These are phyloP conservation scores for Capsicum baccatum DNA, from an alignment of 257 asterid species.

Conservation along the genomic window DNA sequence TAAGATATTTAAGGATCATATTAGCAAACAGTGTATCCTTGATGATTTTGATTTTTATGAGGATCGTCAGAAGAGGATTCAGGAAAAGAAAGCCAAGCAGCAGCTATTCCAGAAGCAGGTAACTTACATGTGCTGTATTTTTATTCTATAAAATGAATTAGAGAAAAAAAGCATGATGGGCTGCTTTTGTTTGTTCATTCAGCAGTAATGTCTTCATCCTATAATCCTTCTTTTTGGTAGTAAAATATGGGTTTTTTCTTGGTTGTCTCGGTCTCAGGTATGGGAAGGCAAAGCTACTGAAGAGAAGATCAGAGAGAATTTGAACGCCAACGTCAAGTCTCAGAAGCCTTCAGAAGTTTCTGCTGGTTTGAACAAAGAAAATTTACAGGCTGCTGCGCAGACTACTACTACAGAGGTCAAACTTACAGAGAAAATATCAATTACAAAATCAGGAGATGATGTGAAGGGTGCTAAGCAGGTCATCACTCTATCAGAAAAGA, in stretches of 20 bases:
- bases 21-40: slow-evolving; percentile 61
- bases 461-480: slow-evolving; percentile 32
- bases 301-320: slow-evolving; percentile 42
- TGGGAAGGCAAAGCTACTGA: slow-evolving; percentile 41
- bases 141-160: background rate
- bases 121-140: slow-evolving; percentile 3
- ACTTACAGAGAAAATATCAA: background rate
- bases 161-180: background rate
- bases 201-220: background rate
- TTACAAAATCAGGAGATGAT: slow-evolving; percentile 35
- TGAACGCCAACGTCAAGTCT: slow-evolving; percentile 38
- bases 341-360: slow-evolving; percentile 39
- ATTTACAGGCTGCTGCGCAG: slow-evolving; percentile 23
- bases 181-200: background rate
- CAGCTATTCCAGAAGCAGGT: slow-evolving; percentile 59
- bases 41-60: slow-evolving; percentile 80
- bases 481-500: slow-evolving; percentile 44
- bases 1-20: slow-evolving; percentile 64
- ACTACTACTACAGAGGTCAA: slow-evolving; percentile 34
- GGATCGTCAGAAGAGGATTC: slow-evolving; percentile 71
- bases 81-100: slow-evolving; percentile 63
- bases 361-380: slow-evolving; percentile 32
- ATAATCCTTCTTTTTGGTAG: background rate
- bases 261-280: slow-evolving; percentile 29
- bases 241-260: background rate